These are phyloP conservation scores for Dioscorea cayenensis DNA, from an alignment of 116 monocot genomes.

Conservation along the genomic window DNA sequence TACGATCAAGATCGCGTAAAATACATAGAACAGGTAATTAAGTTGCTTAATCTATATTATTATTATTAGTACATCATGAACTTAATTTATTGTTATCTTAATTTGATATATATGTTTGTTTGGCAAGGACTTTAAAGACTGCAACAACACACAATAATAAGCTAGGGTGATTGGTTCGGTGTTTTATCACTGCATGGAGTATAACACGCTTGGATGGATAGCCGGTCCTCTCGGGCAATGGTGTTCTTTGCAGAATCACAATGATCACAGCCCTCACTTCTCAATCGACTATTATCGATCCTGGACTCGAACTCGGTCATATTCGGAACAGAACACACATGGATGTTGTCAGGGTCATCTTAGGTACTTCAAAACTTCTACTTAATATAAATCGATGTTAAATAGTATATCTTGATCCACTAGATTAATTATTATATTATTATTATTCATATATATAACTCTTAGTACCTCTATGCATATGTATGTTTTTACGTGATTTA, in stretches of 20 bases:
- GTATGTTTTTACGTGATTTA: no score
- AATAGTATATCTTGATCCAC: no score
- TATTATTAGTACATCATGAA: no score
- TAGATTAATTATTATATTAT: no score
- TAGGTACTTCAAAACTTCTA: constrained; percentile 18
- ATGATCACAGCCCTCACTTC: constrained; percentile 23
- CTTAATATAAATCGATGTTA: no score
- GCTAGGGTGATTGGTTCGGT: constrained; percentile 68
- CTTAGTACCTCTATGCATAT: no score
- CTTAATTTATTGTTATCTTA: no score
- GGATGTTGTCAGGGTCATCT: no score
- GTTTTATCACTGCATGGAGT: constrained; percentile 67
- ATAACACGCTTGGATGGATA: constrained; percentile 61
- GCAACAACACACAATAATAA: constrained; percentile 61
- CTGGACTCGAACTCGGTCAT: constrained; percentile 46
- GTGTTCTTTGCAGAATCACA: constrained; percentile 37
- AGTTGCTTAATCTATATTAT: no score
- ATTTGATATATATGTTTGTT: neutral
- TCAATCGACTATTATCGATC: constrained; percentile 62
- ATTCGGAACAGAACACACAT: constrained; percentile 46
- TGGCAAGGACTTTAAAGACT: constrained; percentile 36
- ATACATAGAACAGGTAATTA: no score
- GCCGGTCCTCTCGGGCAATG: constrained; percentile 38
- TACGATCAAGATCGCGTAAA: no score
- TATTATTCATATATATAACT: no score